Base-by-base conservation (phyloP, 768 basidiomycete species). In the Fistulinella prunicolor region DNA sequence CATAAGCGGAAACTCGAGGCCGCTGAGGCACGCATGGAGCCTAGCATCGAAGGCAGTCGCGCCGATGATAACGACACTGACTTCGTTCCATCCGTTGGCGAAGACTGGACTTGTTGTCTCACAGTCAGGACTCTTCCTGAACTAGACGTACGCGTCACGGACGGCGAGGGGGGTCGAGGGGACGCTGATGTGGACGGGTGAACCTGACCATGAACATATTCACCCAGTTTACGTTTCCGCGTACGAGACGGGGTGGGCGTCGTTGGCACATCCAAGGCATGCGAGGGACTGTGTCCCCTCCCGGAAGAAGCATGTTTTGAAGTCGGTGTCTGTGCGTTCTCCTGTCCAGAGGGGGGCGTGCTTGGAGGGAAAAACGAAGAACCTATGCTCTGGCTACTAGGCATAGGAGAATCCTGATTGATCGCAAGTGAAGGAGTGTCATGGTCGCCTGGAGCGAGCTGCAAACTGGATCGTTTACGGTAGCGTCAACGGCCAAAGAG, bases 401-500 rank as follows among this genome's bases (percentile, higher is more conserved):
- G 36, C 26, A 50, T 37, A 8, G 50, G 44, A 22, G 36, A 39
- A n/a, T 44, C 55, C 61, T 63, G 42, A 58, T 60, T 17, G 38
- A 16, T 28, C 49, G 43, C 17, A 24, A 16, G 35, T 12, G 52
- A 3, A 14, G 40, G 24, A 1, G 40, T 13, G 23, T 55, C 38
- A 1, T 26, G 38, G 34, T 50, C 38, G n/a, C 38, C 41, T 17
- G 39, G 17, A n/a, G n/a, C n/a, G 14, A 26, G 43, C 2, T 30
- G 42, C 42, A 37, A 50, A 5, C 32, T 17, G 13, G 56, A 57
- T 7, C 70, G 65, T 54, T 75, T 73, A 32, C 72, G 6, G 67
- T 60, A 3, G 85, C 83, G 54, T 87, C 80, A 38, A 89, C 71
- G 54, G 84, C 83, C 58, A 86, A 85, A 63, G 88, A 88, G 62